Conservation (phyloP, 2,329 filamentous ascomycete species). For the Herpomyces periplanetae region DNA sequence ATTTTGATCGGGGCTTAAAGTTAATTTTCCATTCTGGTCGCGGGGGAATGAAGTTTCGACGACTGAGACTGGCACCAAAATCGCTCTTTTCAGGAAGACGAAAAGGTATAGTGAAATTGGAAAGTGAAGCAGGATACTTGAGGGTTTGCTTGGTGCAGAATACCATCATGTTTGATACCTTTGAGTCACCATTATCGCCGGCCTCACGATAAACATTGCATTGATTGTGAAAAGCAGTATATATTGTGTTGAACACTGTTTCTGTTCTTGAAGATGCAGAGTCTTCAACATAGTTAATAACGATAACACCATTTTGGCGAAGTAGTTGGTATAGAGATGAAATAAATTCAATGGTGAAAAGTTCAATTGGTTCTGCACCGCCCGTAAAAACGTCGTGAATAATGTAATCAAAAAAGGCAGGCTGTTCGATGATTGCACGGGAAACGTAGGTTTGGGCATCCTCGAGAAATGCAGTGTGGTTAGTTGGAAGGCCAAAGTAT, state of each 20-base stretch:
- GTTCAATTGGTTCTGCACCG: constrained; percentile 47
- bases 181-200: constrained; percentile 13
- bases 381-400: constrained; percentile 94
- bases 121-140: constrained; percentile 5
- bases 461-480: constrained; percentile 38
- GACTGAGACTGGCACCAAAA: constrained; percentile 25
- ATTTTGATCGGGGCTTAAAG: too few species aligned
- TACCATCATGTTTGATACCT: constrained; percentile 86
- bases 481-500: constrained; percentile 39
- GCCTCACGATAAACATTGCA: constrained; percentile 65
- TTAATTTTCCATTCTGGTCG: constrained; percentile 22
- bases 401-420: constrained; percentile 39
- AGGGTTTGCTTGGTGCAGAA: constrained; percentile 39
- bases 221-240: constrained; percentile 29
- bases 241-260: constrained; percentile 46
- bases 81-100: constrained; percentile 22
- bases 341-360: constrained; percentile 65
- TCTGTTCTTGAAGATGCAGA: constrained; percentile 31
- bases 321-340: constrained; percentile 26
- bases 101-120: constrained; percentile 25
- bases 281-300: constrained; percentile 88
- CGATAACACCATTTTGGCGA: constrained; percentile 38
- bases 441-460: constrained; percentile 33
- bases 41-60: constrained; percentile 29
- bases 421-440: constrained; percentile 5